phyloP scores from a whole-genome alignment of 73 alveolate genomes.

The Blepharisma stoltei region DNA sequence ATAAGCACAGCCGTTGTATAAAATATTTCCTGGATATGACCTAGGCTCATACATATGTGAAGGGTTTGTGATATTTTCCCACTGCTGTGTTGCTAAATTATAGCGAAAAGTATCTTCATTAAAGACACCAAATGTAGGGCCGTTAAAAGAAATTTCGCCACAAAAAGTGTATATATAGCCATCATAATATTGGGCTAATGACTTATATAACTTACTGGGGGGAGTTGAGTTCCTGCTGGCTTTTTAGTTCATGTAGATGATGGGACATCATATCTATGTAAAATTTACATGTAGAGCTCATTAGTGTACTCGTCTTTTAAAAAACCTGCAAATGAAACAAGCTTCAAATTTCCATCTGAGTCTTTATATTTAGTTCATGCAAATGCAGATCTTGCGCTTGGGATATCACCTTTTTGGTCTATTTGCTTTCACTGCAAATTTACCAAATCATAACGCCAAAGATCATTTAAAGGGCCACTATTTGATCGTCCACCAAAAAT shows the following conservation, averaged over 20 bases:
- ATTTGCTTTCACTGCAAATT: background rate
- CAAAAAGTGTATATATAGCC: background rate
- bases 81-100: background rate
- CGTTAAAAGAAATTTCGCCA: background rate
- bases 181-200: background rate
- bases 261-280: background rate
- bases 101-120: background rate
- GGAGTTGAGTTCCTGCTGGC: background rate
- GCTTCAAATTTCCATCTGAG: too few relatives aligned
- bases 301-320: too few relatives aligned
- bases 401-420: background rate
- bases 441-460: slow-evolving; percentile 2
- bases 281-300: background rate
- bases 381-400: background rate
- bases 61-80: too few relatives aligned
- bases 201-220: background rate
- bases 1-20: too few relatives aligned
- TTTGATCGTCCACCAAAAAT: slow-evolving; percentile 6
- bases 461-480: slow-evolving; percentile 1
- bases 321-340: too few relatives aligned
- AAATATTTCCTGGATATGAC: too few relatives aligned
- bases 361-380: background rate
- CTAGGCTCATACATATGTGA: too few relatives aligned
- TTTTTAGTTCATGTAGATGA: background rate
- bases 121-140: background rate